Conservation (phyloP, 768 basidiomycete genomes). For the Pulveroboletus sp. region DNA sequence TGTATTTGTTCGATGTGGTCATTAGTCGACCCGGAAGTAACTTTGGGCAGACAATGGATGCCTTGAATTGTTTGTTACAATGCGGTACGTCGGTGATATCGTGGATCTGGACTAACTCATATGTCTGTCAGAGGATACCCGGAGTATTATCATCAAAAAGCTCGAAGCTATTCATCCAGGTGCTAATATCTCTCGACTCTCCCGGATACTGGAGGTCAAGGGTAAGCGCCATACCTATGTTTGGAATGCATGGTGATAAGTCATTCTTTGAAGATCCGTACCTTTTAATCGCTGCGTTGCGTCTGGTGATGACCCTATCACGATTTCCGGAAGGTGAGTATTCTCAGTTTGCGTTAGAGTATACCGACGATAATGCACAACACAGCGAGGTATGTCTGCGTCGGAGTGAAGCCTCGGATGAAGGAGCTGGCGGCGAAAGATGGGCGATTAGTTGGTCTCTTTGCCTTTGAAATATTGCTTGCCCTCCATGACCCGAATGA, state of each 20-base stretch:
- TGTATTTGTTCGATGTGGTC: conserved; percentile 13
- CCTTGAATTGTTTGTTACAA: conserved; percentile 13
- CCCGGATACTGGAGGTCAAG: conserved; percentile 12
- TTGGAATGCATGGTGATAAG: neutral
- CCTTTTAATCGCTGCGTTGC: conserved; percentile 14
- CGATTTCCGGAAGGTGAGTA: conserved; percentile 15
- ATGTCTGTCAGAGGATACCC: conserved; percentile 9
- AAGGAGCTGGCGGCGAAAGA: conserved; percentile 11
- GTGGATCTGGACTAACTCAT: neutral
- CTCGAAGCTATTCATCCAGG: neutral
- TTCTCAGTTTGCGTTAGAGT: neutral
- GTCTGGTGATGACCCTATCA: conserved; percentile 15
- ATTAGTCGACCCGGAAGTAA: neutral
- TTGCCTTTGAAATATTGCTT: conserved; percentile 21
- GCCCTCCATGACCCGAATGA: conserved; percentile 7
- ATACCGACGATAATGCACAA: neutral
- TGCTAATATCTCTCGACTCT: conserved; percentile 8
- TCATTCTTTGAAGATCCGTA: conserved; percentile 4
- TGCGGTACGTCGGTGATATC: conserved; percentile 10
- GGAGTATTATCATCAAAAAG: conserved; percentile 3
- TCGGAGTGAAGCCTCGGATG: conserved; percentile 11
- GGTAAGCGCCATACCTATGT: conserved; percentile 1
- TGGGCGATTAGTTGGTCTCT: conserved; percentile 10
- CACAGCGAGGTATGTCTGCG: neutral
- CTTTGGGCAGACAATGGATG: conserved; percentile 22